Evolutionary conservation across 202 grass and related monocot genomes (phyloP).

Genomic region (Digitaria exilis): DNA sequence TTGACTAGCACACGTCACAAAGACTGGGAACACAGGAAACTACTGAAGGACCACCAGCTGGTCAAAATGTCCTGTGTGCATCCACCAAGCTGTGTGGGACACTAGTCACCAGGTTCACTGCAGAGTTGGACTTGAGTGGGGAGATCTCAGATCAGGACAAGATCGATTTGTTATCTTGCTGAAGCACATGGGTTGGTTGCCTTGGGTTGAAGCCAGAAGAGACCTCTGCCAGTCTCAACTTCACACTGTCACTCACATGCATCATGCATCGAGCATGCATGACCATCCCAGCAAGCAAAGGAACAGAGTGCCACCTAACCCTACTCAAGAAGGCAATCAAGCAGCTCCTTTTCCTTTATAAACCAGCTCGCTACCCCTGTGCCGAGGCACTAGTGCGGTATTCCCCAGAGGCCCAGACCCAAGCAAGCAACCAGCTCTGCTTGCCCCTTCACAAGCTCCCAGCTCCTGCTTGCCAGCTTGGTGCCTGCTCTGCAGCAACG

Average conservation of each 20-base stretch:
- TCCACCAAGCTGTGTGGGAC: conserved; percentile 30
- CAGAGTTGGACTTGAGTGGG: background rate
- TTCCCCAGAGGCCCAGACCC: background rate
- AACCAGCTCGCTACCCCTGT: background rate
- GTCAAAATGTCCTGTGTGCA: conserved; percentile 3
- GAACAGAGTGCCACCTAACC: background rate
- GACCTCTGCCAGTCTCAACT: background rate
- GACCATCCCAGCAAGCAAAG: conserved; percentile 20
- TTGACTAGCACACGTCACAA: conserved; percentile 34
- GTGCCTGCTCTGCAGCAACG: background rate
- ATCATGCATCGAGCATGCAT: background rate
- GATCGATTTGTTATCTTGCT: conserved; percentile 10
- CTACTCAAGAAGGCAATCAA: conserved; percentile 38
- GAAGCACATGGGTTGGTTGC: conserved; percentile 54
- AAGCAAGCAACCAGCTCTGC: background rate
- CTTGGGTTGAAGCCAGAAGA: conserved; percentile 40
- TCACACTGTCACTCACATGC: conserved; percentile 32
- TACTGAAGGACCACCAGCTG: background rate
- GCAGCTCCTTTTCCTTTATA: background rate
- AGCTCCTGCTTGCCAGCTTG: background rate
- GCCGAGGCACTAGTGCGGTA: background rate
- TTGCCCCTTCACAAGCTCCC: background rate
- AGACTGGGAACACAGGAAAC: background rate
- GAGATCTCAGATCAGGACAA: background rate
- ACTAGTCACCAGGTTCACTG: background rate